phyloP scores from a whole-genome alignment of 1,284 basidiomycete species.

The Polyporus tsugae region DNA sequence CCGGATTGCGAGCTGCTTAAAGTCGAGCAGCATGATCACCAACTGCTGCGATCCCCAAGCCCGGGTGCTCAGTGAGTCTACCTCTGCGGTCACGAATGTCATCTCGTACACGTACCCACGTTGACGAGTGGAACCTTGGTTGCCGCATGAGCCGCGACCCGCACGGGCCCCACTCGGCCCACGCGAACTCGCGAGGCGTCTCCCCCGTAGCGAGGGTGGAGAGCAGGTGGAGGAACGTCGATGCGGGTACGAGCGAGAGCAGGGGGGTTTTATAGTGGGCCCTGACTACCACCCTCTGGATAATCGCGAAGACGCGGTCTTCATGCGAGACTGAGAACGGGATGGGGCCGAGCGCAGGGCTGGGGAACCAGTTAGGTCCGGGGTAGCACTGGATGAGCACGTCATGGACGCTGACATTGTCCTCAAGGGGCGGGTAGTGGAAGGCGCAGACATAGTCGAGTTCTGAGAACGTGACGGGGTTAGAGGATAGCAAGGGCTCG shows the following conservation, averaged over 20 bases:
- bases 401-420: slow-evolving; percentile 38
- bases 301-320: slow-evolving; percentile 58
- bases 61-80: too few species aligned
- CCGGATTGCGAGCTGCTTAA: slow-evolving; percentile 55
- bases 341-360: slow-evolving; percentile 41
- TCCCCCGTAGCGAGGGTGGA: slow-evolving; percentile 33
- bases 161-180: slow-evolving; percentile 61
- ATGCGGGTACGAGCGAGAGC: slow-evolving; percentile 56
- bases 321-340: slow-evolving; percentile 59
- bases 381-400: slow-evolving; percentile 66
- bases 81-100: slow-evolving; percentile 46
- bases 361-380: slow-evolving; percentile 53
- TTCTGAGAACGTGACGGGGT: slow-evolving; percentile 40
- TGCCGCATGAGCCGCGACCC: slow-evolving; percentile 56
- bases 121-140: slow-evolving; percentile 43
- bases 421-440: slow-evolving; percentile 47
- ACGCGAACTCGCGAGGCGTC: slow-evolving; percentile 45
- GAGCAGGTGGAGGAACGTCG: slow-evolving; percentile 50
- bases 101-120: slow-evolving; percentile 65
- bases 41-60: too few species aligned
- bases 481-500: slow-evolving; percentile 17
- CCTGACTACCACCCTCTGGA: slow-evolving; percentile 49
- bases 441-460: slow-evolving; percentile 50
- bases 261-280: slow-evolving; percentile 41
- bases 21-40: too few species aligned